Conservation (phyloP, 1,284 basidiomycete species). For the Abortiporus biennis region DNA sequence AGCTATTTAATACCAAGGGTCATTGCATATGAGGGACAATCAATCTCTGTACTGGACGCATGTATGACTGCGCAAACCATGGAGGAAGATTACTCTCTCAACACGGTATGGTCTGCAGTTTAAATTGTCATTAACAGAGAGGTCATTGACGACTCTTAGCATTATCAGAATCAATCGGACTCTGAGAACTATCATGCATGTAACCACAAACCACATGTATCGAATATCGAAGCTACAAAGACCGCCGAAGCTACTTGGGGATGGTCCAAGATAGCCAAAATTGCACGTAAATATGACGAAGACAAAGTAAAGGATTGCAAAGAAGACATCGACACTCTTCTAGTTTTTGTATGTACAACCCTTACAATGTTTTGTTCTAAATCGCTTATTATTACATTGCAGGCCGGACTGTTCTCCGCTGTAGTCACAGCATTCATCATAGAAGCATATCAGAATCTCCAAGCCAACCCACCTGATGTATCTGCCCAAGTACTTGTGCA, state of each 20-base stretch:
- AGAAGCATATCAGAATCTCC: conserved; percentile 33
- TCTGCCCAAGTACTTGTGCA: conserved; percentile 27
- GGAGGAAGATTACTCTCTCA: too few species aligned
- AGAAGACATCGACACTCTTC: conserved; percentile 2
- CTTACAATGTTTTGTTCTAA: background rate
- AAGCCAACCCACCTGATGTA: conserved; percentile 25
- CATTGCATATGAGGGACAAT: too few species aligned
- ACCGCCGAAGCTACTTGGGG: conserved; percentile 4
- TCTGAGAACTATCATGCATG: too few species aligned
- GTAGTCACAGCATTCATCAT: conserved; percentile 38
- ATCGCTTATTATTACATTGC: background rate
- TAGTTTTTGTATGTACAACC: background rate
- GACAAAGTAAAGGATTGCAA: background rate
- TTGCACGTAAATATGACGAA: background rate
- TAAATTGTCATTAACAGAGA: too few species aligned
- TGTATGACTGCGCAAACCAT: too few species aligned
- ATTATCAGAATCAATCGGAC: too few species aligned
- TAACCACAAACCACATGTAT: too few species aligned
- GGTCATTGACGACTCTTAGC: too few species aligned
- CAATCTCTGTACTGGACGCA: too few species aligned
- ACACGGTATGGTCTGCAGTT: too few species aligned
- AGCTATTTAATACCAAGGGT: too few species aligned
- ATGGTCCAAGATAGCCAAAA: background rate
- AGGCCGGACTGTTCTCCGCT: conserved; percentile 38
- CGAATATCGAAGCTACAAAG: conserved; percentile 7